Evolutionary conservation across 768 basidiomycete species (phyloP), one percentile per base, ranked within the genome.

Genomic region (Pleurotus tuoliensis): DNA sequence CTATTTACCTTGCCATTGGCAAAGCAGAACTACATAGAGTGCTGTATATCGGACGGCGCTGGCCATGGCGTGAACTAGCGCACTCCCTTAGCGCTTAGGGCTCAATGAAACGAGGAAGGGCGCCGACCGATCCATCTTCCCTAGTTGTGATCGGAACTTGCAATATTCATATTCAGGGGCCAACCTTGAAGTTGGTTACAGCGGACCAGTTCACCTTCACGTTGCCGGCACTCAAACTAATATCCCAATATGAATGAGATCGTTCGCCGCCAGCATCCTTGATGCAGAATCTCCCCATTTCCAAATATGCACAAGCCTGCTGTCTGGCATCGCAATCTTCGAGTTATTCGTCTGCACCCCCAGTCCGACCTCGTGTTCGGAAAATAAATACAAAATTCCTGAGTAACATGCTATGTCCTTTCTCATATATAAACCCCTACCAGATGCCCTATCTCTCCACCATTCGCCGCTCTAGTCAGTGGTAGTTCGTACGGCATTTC

Each of bases 391-490:
- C 52, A 16, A 55, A 18, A 44, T 44, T 44, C 41, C 41, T 44
- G 41, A 16, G 27, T 30, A 52, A 52, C 60, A 59, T 27, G 46
- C 58, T 45, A 22, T 44, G 57, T 50, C 57, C 63, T 61, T 62
- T 47, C 60, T 34, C 58, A 48, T 51, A 34, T 48, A 54, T 53
- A 46, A 56, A 40, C 38, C 30, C 27, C 13, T 27, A 18, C 44
- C 45, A 34, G 41, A 44, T 12, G 38, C n/a, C 39, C 13, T 50
- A 49, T 30, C 41, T 39, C 57, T 47, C 44, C 50, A 52, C 55
- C 59, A 49, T 62, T 58, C 51, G 63, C 64, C 61, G 59, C 61
- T 62, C 59, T 58, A 54, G 59, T 57, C 50, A 62, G 60, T 57
- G 58, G 60, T 43, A 39, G 50, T 58, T 59, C 56, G 37, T 55